phyloP scores from a whole-genome alignment of 1,284 basidiomycete genomes.

The Violaceomyces palustris region DNA sequence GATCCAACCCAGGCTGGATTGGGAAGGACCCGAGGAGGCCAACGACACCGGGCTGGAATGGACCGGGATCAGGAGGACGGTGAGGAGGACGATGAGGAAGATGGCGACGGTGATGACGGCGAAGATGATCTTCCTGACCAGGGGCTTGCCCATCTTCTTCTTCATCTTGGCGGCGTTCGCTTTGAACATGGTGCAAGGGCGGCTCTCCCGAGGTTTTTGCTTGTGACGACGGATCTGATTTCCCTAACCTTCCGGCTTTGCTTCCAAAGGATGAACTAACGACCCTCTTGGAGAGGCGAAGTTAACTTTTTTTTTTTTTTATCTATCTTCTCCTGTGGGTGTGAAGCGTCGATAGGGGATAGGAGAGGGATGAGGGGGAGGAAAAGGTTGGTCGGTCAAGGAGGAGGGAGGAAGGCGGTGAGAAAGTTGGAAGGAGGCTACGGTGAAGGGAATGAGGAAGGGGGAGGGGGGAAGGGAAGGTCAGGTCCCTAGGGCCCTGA shows the following conservation, averaged over 20 bases:
- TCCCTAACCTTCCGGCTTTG: too few species aligned
- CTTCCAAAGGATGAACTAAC: neutral
- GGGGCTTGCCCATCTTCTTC: too few species aligned
- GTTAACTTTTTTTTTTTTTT: neutral
- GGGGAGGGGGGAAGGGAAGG: neutral
- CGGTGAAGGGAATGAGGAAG: neutral
- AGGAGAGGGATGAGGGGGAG: too few species aligned
- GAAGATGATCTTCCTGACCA: constrained; percentile 5
- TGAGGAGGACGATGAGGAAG: constrained; percentile 5
- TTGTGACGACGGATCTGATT: too few species aligned
- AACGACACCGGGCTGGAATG: constrained; percentile 2
- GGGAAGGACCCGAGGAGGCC: neutral
- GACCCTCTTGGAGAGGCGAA: neutral
- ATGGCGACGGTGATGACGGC: constrained; percentile 2
- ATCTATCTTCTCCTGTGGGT: too few species aligned
- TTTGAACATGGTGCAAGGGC: too few species aligned
- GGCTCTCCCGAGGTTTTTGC: too few species aligned
- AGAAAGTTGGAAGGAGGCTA: neutral
- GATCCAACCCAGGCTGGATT: constrained; percentile 13
- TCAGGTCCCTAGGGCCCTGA: too few species aligned
- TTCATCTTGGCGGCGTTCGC: too few species aligned
- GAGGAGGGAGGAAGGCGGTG: neutral
- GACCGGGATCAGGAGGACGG: constrained; percentile 1
- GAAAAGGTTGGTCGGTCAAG: too few species aligned
- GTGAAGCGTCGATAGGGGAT: too few species aligned